Percentiles rank a stretch among this genome's conserved stretches.
Evolutionary conservation across 768 basidiomycete genomes (phyloP).

Genomic region (Galerina sulciceps): DNA sequence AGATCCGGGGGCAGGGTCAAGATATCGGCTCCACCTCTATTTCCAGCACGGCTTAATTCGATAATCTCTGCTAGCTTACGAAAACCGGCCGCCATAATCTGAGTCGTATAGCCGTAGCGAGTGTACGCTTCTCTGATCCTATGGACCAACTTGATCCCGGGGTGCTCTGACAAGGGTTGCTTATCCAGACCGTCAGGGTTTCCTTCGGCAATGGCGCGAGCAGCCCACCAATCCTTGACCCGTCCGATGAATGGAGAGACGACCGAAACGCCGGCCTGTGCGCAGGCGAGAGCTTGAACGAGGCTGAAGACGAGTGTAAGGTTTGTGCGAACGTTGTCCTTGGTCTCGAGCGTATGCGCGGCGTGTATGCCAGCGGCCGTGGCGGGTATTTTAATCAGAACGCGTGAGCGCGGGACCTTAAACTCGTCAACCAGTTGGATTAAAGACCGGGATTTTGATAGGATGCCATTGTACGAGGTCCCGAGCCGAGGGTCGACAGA

Average conservation of each 20-base stretch:
- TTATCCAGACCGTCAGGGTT: conserved; percentile 11
- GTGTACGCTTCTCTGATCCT: conserved; percentile 30
- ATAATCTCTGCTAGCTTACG: conserved; percentile 35
- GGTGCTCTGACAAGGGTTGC: conserved; percentile 30
- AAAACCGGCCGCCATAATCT: conserved; percentile 42
- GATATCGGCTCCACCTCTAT: conserved; percentile 30
- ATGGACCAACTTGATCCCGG: conserved; percentile 34
- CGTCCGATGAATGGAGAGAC: conserved; percentile 43
- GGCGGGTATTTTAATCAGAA: conserved; percentile 41
- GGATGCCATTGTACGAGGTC: conserved; percentile 28
- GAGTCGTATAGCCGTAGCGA: conserved; percentile 25
- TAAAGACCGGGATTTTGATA: conserved; percentile 29
- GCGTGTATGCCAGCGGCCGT: conserved; percentile 38
- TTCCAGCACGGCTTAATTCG: conserved; percentile 30
- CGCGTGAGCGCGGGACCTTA: conserved; percentile 28
- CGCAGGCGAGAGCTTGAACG: conserved; percentile 40
- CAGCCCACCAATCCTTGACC: conserved; percentile 42
- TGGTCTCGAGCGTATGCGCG: conserved; percentile 31
- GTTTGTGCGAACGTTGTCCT: conserved; percentile 34
- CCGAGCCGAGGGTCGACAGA: conserved; percentile 40
- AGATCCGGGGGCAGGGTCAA: conserved; percentile 39
- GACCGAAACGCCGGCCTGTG: conserved; percentile 36
- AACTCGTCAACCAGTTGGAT: conserved; percentile 33
- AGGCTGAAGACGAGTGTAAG: conserved; percentile 39
- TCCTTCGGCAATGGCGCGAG: conserved; percentile 12